Evolutionary conservation across 2,329 filamentous ascomycete species (phyloP), one percentile per base, ranked within the genome.

Genomic region (Rhytidhysteron rufulum): DNA sequence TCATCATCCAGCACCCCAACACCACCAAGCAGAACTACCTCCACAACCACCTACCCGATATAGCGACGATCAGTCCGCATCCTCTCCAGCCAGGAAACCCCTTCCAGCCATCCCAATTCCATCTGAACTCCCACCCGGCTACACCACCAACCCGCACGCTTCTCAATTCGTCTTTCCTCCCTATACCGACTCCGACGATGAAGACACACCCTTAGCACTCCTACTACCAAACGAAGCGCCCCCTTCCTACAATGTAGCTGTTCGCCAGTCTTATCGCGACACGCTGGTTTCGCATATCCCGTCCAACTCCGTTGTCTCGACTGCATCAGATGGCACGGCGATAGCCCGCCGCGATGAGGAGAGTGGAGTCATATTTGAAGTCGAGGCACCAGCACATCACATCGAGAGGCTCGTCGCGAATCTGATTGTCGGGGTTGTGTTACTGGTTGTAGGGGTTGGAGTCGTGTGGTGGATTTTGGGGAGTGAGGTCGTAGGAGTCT

Each of bases 271-370:
- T 0, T 56, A 54, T 40, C 52, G 50, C 32, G 51, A 54, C 11
- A 58, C 57, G 30, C 48, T 62, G 5, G 42, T 57, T 9, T 46
- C 51, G 13, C 47, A 58, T 38, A 49, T 60, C 11, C 51, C 53
- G 1, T 27, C 41, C 4, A 31, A 43, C 16, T n/a, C n/a, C n/a
- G n/a, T n/a, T n/a, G n/a, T n/a, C n/a, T 39, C 24, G 2, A 16
- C 31, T 20, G 30, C 29, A 15, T 24, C 29, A 11, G 38, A 48
- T 8, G n/a, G 24, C 24, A 13, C 24, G 13, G 24, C 13, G 13
- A 27, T 7, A 13, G 7, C 13, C 24, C 13, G 24, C 8, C 24
- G 24, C 10, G 51, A 54, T 27, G 48, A 51, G 34, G 53, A 56
- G 39, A 22, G 37, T 5, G 51, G 43, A 10, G 20, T 45, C 2